Evolutionary conservation across 805 yeast species (phyloP), one percentile per base, ranked within the genome.

Genomic region (Starmerella potacharoeniae): DNA sequence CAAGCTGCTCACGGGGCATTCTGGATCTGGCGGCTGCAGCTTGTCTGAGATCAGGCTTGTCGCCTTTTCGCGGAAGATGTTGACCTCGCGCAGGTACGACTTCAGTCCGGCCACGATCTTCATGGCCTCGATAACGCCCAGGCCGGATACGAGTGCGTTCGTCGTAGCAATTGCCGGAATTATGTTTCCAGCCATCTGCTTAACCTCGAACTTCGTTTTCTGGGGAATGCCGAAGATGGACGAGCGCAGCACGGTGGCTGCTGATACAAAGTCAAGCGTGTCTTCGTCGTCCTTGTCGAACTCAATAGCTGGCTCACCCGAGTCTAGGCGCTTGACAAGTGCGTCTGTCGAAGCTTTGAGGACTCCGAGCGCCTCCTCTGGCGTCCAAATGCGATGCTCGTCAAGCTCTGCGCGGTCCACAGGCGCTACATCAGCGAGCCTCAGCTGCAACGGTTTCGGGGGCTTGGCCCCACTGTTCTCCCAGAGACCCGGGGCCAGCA

Each of bases 141-240:
- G 77, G 0, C 98, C 98, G 0, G 96, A 89, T 62, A 93, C 83
- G 13, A 93, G 83, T 0, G 98, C 97, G 68, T 93, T 93, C 4
- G 97, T 91, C 1, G 98, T 93, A 6, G 98, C 97, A 62, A 95
- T 90, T 0, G 98, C 98, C 0, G 99, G 98, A 42, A 93, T 93
- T 63, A 93, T 93, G 68, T 91, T 93, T 6, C 99, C 99, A 0
- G 98, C 98, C 60, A 91, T 89, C 55, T 72, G 95, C 67, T 93
- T 93, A 58, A 86, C 79, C 57, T 88, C 95, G 66, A 95, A 93
- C 46, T 78, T 79, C 43, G 73, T 71, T 54, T 82, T 85, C 48
- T 86, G 95, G 66, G 84, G 84, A 65, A 93, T 75, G 0, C 96
- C 96, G 68, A 86, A 93, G 62, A 89, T 83, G 68, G 70, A 83